phyloP scores from a whole-genome alignment of 208 protist species.

The Crithidia sp. region DNA sequence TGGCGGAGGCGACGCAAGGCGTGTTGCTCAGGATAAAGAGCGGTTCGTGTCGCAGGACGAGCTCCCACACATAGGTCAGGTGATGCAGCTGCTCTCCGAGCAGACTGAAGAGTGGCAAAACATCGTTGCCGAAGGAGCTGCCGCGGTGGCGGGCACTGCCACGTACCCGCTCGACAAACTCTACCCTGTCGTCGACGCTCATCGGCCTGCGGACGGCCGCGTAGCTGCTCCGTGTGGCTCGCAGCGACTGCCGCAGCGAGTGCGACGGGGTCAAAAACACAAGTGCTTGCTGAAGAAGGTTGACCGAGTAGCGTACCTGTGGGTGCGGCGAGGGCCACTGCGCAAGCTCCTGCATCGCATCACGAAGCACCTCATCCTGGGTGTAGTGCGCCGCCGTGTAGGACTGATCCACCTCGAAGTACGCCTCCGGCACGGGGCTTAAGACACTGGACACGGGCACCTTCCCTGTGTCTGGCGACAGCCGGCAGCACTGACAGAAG shows the following conservation, averaged over 20 bases:
- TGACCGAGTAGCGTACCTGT: slow-evolving; percentile 71
- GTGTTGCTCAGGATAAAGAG: slow-evolving; percentile 84
- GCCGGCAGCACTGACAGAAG: slow-evolving; percentile 80
- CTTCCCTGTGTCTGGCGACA: slow-evolving; percentile 78
- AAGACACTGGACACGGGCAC: slow-evolving; percentile 68
- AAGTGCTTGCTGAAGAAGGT: slow-evolving; percentile 69
- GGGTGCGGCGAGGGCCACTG: slow-evolving; percentile 84
- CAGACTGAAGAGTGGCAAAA: slow-evolving; percentile 73
- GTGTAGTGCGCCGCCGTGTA: slow-evolving; percentile 73
- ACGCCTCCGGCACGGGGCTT: slow-evolving; percentile 56
- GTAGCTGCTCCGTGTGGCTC: slow-evolving; percentile 32
- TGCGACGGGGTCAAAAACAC: slow-evolving; percentile 76
- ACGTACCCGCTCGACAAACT: slow-evolving; percentile 20
- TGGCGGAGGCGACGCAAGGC: slow-evolving; percentile 72
- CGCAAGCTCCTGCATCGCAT: slow-evolving; percentile 68
- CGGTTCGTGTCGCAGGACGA: slow-evolving; percentile 81
- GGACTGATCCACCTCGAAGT: slow-evolving; percentile 70
- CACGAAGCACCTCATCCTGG: slow-evolving; percentile 68
- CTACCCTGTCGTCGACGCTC: slow-evolving; percentile 26
- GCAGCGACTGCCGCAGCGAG: slow-evolving; percentile 32
- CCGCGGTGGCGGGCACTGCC: slow-evolving; percentile 18
- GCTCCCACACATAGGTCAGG: slow-evolving; percentile 84
- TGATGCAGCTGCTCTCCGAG: slow-evolving; percentile 73
- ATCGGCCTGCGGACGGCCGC: slow-evolving; percentile 19
- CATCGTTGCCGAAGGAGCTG: slow-evolving; percentile 43